phyloP scores from a whole-genome alignment of 23 red algal species.

The Gracilariopsis chorda region DNA sequence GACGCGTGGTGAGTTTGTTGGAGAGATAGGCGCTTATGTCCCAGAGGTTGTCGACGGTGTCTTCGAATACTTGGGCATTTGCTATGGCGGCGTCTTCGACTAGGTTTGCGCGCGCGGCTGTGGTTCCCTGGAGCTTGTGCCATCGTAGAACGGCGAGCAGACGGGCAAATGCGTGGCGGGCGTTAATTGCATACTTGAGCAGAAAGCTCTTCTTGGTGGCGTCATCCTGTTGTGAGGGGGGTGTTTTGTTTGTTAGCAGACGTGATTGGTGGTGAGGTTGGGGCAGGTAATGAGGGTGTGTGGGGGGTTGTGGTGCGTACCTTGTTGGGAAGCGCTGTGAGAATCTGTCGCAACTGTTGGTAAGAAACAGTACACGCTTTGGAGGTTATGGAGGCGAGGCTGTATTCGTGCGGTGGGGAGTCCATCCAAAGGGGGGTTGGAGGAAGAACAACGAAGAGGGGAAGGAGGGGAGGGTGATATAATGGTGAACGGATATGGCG shows the following conservation, averaged over 20 bases:
- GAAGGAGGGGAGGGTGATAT: neutral
- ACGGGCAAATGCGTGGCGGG: conserved; percentile 56
- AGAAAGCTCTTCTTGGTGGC: conserved; percentile 46
- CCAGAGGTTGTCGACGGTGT: conserved; percentile 28
- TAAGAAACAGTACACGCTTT: conserved; percentile 19
- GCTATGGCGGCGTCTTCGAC: conserved; percentile 23
- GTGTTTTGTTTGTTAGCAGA: no score
- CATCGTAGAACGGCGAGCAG: conserved; percentile 69
- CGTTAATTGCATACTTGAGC: conserved; percentile 45
- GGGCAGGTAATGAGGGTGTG: no score
- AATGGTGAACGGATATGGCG: no score
- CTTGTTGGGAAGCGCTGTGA: neutral
- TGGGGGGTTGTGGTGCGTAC: neutral
- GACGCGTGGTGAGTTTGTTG: neutral
- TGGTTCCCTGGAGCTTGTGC: conserved; percentile 23
- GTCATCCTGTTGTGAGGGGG: conserved; percentile 27
- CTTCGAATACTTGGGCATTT: conserved; percentile 26
- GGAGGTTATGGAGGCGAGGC: conserved; percentile 14
- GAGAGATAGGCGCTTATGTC: neutral
- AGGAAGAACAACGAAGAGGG: no score
- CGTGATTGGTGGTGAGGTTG: no score
- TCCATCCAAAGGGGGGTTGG: conserved; percentile 3
- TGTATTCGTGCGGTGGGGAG: conserved; percentile 11
- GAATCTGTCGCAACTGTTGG: conserved; percentile 10
- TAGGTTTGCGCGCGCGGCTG: neutral